Conservation (phyloP, 495 filamentous ascomycete species). For the Baudoinia panamericana region DNA sequence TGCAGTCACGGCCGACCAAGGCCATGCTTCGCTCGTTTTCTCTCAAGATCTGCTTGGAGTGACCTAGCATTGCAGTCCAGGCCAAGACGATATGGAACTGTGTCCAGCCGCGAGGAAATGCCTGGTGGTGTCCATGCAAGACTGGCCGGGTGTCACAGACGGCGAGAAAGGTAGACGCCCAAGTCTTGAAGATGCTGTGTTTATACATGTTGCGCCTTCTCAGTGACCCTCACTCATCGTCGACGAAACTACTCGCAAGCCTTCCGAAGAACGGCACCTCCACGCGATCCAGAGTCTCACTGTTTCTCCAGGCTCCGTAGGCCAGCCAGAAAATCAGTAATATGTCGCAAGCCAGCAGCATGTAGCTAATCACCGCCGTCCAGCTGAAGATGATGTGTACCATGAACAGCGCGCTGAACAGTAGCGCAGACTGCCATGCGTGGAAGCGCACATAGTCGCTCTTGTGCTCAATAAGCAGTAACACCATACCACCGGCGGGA, state of each 20-base stretch:
- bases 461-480: slow-evolving; percentile 80
- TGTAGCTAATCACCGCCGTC: slow-evolving; percentile 71
- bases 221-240: slow-evolving; percentile 79
- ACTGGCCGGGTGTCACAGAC: no score
- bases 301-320: slow-evolving; percentile 71
- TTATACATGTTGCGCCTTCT: no score
- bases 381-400: slow-evolving; percentile 76
- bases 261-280: slow-evolving; percentile 80
- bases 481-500: slow-evolving; percentile 70
- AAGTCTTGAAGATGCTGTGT: no score
- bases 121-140: no score
- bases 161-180: no score
- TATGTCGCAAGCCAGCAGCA: slow-evolving; percentile 64
- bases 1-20: no score
- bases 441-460: slow-evolving; percentile 96
- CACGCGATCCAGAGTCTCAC: slow-evolving; percentile 80
- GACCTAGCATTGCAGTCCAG: no score
- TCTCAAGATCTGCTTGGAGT: no score
- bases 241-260: slow-evolving; percentile 79
- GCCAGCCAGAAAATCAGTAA: slow-evolving; percentile 64
- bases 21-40: no score
- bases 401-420: slow-evolving; percentile 75
- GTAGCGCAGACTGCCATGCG: slow-evolving; percentile 82
- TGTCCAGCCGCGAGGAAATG: no score
- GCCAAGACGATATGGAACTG: no score